Evolutionary conservation across 306 rosid species (phyloP), one percentile per base, ranked within the genome.

Genomic region (Trifolium fragiferum): DNA sequence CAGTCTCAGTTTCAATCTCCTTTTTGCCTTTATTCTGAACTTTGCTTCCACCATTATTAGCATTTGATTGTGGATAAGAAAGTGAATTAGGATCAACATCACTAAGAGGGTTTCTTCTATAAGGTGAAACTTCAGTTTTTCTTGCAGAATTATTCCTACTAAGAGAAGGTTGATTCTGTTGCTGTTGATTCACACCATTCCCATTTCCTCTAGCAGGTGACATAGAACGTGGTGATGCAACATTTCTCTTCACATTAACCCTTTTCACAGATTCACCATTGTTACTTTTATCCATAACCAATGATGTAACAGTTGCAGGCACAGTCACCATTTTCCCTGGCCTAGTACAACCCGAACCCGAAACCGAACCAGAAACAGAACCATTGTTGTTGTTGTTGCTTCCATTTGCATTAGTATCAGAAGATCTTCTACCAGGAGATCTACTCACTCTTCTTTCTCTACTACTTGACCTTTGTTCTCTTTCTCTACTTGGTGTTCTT

Each of bases 301-400:
- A 14, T 15, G 93, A 91, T 80, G 93, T 61, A 71, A 93, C 90
- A 25, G 97, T 86, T 1, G 99, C 87, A 8, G 99, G 99, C n/a
- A 92, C 98, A 6, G 99, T 89, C 49, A 95, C 97, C 99, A 95
- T 77, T 85, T 95, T 95, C 4, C 90, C 95, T 0, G 97, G 96
- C 79, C 86, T 88, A 61, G 78, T 55, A 72, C 83, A 51, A 51
- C 58, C 58, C 3, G 58, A 16, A 44, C 16, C 50, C n/a, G 50
- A 49, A 58, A 10, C 66, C 3, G 58, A 16, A 44, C 16, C 50
- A 5, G 50, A 49, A 58, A 11, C 66, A 30, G 38, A 27, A 8
- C 77, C 41, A 65, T 61, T 77, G 54, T 25, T 80, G 55, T 23
- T 70, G 51, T 20, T 80, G 80, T 54, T 73, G 6, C 30, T 63